These are phyloP conservation scores for Alternaria brassicae DNA, from an alignment of 2,329 filamentous ascomycete species.

Conservation along the genomic window DNA sequence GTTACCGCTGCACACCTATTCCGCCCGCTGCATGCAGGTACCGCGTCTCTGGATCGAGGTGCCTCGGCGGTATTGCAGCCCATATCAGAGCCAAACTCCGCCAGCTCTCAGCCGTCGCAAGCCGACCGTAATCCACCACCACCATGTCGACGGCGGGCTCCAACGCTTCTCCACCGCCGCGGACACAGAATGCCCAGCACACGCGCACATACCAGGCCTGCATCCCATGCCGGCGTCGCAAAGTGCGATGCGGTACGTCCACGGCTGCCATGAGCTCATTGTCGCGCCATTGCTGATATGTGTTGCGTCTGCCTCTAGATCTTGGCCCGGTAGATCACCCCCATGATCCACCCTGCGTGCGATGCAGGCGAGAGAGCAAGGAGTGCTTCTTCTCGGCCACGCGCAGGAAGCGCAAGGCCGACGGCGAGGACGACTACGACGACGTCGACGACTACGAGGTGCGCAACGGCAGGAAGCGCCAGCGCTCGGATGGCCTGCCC, in stretches of 20 bases:
- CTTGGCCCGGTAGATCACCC: conserved; percentile 79
- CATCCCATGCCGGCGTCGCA: conserved; percentile 63
- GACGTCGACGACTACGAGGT: conserved; percentile 68
- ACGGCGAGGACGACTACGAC: conserved; percentile 54
- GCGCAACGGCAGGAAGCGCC: conserved; percentile 75
- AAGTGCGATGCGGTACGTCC: conserved; percentile 62
- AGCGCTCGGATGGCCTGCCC: conserved; percentile 58
- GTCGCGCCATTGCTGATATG: conserved; percentile 27
- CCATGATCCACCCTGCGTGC: conserved; percentile 89
- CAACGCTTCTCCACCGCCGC: conserved; percentile 34
- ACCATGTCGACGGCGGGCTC: conserved; percentile 32
- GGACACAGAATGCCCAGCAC: conserved; percentile 32
- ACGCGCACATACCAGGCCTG: conserved; percentile 56
- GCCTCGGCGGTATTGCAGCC: conserved; percentile 7
- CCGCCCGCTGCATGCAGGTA: conserved; percentile 24
- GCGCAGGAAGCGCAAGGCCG: conserved; percentile 84
- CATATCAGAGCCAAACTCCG: conserved; percentile 15
- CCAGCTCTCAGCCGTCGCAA: conserved; percentile 26
- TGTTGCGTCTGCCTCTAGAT: conserved; percentile 33
- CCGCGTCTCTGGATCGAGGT: conserved; percentile 1
- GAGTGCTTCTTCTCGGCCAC: conserved; percentile 97
- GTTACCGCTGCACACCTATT: conserved; percentile 16
- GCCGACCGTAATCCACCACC: conserved; percentile 16
- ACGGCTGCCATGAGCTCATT: conserved; percentile 5
- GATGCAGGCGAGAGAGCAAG: conserved; percentile 93